Evolutionary conservation across 2,329 filamentous ascomycete genomes (phyloP), one percentile per base, ranked within the genome.

Genomic region (Aspergillus latus): DNA sequence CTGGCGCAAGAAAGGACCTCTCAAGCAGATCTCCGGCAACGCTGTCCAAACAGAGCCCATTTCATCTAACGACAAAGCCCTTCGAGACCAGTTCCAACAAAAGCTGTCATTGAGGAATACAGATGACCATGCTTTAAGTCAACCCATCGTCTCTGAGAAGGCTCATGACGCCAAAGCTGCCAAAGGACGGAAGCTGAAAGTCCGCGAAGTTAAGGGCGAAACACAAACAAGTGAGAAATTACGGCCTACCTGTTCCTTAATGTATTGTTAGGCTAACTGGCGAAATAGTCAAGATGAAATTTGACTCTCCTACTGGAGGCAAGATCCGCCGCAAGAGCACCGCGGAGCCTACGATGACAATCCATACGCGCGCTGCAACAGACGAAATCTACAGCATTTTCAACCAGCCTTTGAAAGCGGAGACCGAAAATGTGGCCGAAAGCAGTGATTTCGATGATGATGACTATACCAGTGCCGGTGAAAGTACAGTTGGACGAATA

Each of bases 321-420:
- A 97, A 95, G 73, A 82, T 93, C 54, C 88, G 87, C 62, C 90
- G 90, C 72, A 94, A 89, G 71, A 87, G 86, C 50, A 81, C 81
- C 9, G 76, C 80, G 36, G 93, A 97, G 73, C 90, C 92, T n/a
- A 99, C 94, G 1, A 97, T 99, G 92, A 99, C 94, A 0, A 84
- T 99, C 62, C 92, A 97, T 69, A 99, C 94, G 10, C 90, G 85
- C 65, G 93, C 94, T 62, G 94, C 94, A 4, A 97, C 93, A 60
- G 92, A 97, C 65, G 94, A 99, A 65, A 97, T 99, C 51, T 97
- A 97, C 67, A 92, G 92, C 56, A 90, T 99, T 47, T 99, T 97
- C 76, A 97, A 94, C 67, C 89, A 94, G 56, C 93, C 94, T 1
- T 73, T 93, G 36, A 81, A 82, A 59, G 76, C 77, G 2, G 72